Base-by-base conservation (phyloP, 2,329 filamentous ascomycete species). In the Hymenoscyphus albidus region DNA sequence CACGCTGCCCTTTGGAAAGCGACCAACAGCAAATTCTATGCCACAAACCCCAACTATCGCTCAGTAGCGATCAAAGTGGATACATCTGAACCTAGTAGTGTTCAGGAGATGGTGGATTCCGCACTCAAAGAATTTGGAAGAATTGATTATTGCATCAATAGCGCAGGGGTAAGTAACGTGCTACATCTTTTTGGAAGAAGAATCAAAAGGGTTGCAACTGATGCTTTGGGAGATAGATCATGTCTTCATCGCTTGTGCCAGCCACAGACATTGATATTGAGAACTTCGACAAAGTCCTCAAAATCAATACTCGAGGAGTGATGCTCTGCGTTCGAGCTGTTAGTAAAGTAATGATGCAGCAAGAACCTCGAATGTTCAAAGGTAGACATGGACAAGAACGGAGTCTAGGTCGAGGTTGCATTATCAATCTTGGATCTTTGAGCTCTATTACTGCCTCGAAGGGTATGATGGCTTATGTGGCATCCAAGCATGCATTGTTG, bases 371-470 rank as follows among this genome's bases (percentile, higher is more conserved):
- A 1, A n/a, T 71, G 12, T 12, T 58, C 18, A 61, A 59, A 27
- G 63, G 58, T 67, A 55, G 59, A 0, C 42, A 44, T 18, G 63
- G 67, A 3, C 38, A 22, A 14, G 58, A 62, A 14, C 62, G 63
- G 3, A 62, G 5, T 6, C 35, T 66, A 1, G 64, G 62, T 2
- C 69, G 68, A n/a, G 86, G 85, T 3, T 80, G 86, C 51, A 83
- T 88, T 67, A 80, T 88, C 61, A 88, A 85, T 68, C 75, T 88
- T 63, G 84, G 81, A 55, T 83, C 80, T 27, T 27, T 27, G 27
- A 27, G 27, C 3, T 27, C 27, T 27, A 27, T 27, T 27, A 27
- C 27, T 27, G 60, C 66, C 58, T 0, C 61, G 27, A 27, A 27
- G 27, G 27, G 58, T 2, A 62, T 59, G 48, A 63, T 68, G 39